phyloP scores from a whole-genome alignment of 176 grass and related monocot genomes.

The Phoenix roebelenii region DNA sequence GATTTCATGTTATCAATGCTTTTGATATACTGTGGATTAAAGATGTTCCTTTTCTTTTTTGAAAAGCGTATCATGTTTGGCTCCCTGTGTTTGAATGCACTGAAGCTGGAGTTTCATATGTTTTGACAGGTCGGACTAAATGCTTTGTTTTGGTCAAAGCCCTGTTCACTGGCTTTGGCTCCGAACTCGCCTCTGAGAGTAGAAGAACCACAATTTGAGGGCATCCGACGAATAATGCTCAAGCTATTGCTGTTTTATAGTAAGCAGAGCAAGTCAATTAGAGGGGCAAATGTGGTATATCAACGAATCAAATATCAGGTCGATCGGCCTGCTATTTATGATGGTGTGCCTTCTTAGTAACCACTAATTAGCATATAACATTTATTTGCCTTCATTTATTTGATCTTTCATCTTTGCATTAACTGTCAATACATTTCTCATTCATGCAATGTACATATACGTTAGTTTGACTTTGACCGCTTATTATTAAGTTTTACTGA shows the following conservation, averaged over 20 bases:
- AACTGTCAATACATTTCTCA: not conserved
- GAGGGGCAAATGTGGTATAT: slow-evolving; percentile 88
- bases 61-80: no score
- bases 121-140: slow-evolving; percentile 62
- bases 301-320: slow-evolving; percentile 76
- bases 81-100: no score
- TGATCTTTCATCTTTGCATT: not conserved
- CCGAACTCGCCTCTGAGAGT: slow-evolving; percentile 67
- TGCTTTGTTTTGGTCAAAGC: slow-evolving; percentile 87
- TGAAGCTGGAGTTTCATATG: not conserved
- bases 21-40: no score
- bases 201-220: slow-evolving; percentile 59
- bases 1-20: no score
- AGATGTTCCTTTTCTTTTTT: no score
- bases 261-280: slow-evolving; percentile 92
- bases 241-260: slow-evolving; percentile 87
- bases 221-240: slow-evolving; percentile 59
- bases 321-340: slow-evolving; percentile 68
- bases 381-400: not conserved
- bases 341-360: slow-evolving; percentile 41
- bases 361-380: not conserved
- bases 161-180: slow-evolving; percentile 74
- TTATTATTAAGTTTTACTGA: not conserved
- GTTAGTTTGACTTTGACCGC: not conserved
- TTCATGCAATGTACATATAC: not conserved